Conservation (phyloP, 176 grass and related monocot genomes). For the Cenchrus purpureus region DNA sequence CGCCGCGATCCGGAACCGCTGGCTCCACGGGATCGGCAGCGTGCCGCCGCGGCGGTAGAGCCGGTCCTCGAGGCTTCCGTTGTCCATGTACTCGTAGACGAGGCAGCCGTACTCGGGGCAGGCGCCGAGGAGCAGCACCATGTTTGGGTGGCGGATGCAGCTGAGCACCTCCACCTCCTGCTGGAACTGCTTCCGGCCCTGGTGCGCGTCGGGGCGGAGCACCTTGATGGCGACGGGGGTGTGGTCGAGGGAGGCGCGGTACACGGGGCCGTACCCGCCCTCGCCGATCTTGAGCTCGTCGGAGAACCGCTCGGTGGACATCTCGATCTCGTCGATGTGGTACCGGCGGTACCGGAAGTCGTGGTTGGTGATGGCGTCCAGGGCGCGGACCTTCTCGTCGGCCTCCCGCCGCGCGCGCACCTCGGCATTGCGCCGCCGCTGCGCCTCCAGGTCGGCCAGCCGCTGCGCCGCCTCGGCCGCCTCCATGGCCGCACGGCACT, state of each 20-base stretch:
- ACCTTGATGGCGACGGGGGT: constrained; percentile 94
- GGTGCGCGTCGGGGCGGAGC: constrained; percentile 73
- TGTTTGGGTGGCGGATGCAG: constrained; percentile 93
- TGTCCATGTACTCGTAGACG: constrained; percentile 96
- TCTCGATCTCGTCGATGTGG: constrained; percentile 85
- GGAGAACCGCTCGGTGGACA: constrained; percentile 80
- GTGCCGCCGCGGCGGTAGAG: constrained; percentile 70
- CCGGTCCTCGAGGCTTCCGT: constrained; percentile 90
- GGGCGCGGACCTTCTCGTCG: constrained; percentile 77
- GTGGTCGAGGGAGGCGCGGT: constrained; percentile 80
- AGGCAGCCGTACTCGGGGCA: constrained; percentile 91
- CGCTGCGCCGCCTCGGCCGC: constrained; percentile 75
- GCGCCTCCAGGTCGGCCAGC: constrained; percentile 80
- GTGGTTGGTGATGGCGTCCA: constrained; percentile 61
- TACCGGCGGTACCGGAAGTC: constrained; percentile 85
- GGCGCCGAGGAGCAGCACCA: constrained; percentile 92
- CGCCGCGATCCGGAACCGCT: constrained; percentile 77
- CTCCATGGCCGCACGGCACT: constrained; percentile 77
- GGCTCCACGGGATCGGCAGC: constrained; percentile 63
- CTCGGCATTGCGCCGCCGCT: constrained; percentile 77
- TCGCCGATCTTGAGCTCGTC: constrained; percentile 87
- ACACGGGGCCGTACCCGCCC: constrained; percentile 94
- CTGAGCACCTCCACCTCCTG: constrained; percentile 97
- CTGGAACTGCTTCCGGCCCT: constrained; percentile 91
- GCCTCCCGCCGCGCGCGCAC: constrained; percentile 74